phyloP scores from a whole-genome alignment of 768 basidiomycete species.

The Scleroderma citrinum region DNA sequence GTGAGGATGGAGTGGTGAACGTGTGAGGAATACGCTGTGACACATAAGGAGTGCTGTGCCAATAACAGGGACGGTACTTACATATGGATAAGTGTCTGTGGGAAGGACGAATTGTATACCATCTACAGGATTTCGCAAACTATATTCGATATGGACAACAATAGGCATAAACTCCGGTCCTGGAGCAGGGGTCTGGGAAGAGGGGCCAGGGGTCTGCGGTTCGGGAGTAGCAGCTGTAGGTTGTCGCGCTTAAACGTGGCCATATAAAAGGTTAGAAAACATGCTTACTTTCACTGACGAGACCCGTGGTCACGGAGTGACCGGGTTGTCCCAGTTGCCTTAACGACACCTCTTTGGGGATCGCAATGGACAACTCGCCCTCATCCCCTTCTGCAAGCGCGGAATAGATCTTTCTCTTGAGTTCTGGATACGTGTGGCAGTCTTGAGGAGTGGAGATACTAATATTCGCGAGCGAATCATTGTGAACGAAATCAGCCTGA shows the following conservation, averaged over 20 bases:
- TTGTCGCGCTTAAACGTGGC: conserved; percentile 4
- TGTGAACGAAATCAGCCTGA: conserved; percentile 70
- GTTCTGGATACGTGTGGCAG: conserved; percentile 84
- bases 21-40: conserved; percentile 85
- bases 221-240: conserved; percentile 70
- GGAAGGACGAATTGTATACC: conserved; percentile 83
- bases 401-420: conserved; percentile 88
- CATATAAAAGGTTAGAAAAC: conserved; percentile 4
- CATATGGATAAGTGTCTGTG: conserved; percentile 77
- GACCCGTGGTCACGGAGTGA: conserved; percentile 30
- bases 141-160: conserved; percentile 71
- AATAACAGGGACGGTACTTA: conserved; percentile 37
- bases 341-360: conserved; percentile 67
- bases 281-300: conserved; percentile 53
- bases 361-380: conserved; percentile 87
- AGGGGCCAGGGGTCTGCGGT: conserved; percentile 59
- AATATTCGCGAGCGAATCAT: conserved; percentile 68
- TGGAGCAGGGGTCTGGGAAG: conserved; percentile 28
- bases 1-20: conserved; percentile 81
- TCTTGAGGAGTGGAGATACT: conserved; percentile 65
- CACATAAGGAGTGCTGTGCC: conserved; percentile 11
- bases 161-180: conserved; percentile 72
- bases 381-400: conserved; percentile 89
- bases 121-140: conserved; percentile 74
- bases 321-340: conserved; percentile 50